Evolutionary conservation across 108 stramenopile species (phyloP).

Genomic region (Pseudonitzschia pungens): DNA sequence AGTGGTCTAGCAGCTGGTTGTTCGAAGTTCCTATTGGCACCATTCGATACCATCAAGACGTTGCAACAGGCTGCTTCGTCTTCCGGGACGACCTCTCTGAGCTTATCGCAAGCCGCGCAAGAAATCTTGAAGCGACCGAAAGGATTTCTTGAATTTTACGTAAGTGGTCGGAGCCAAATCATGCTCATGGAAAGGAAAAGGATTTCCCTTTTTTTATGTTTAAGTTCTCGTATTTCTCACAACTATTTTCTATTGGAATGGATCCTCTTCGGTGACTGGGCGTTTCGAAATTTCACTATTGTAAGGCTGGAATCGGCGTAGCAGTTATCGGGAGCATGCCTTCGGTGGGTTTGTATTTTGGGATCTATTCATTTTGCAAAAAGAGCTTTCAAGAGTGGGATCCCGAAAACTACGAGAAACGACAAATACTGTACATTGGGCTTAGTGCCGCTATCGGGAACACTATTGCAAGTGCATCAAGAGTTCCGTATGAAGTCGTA

Average conservation of each 20-base stretch:
- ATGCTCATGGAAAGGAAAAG: too few relatives aligned
- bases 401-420: conserved; percentile 25
- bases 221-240: too few relatives aligned
- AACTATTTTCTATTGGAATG: not conserved
- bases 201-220: too few relatives aligned
- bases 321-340: conserved; percentile 85
- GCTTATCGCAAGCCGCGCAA: conserved; percentile 60
- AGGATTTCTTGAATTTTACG: conserved; percentile 81
- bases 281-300: too few relatives aligned
- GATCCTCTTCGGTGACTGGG: not conserved
- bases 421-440: conserved; percentile 53
- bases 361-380: conserved; percentile 86
- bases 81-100: conserved; percentile 38
- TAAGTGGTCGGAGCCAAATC: conserved; percentile 31
- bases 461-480: conserved; percentile 83
- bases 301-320: conserved; percentile 73
- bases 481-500: conserved; percentile 96
- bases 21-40: conserved; percentile 84
- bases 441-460: conserved; percentile 89
- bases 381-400: conserved; percentile 42
- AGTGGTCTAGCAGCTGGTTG: conserved; percentile 86
- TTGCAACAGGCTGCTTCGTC: conserved; percentile 69
- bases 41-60: conserved; percentile 94
- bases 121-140: conserved; percentile 59
- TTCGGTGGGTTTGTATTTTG: conserved; percentile 86